These are phyloP conservation scores for Aspergillus mulundensis DNA, from an alignment of 495 filamentous ascomycete genomes.

Conservation along the genomic window DNA sequence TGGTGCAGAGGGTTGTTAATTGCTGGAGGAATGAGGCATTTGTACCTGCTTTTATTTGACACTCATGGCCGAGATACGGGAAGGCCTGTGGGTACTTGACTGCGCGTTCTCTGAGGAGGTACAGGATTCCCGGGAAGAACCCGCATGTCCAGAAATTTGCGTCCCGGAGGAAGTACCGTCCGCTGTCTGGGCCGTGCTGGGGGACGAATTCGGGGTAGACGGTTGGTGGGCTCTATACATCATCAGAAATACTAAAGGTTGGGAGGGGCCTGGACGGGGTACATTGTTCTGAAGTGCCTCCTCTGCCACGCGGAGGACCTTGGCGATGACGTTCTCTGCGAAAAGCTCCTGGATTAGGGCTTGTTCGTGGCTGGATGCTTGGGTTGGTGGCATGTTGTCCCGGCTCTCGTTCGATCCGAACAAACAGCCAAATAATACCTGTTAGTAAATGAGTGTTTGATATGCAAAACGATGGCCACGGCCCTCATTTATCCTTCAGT, in stretches of 20 bases:
- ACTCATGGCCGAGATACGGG: neutral
- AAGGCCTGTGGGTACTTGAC: constrained; percentile 7
- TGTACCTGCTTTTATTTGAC: too few relatives aligned
- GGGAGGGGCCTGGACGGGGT: neutral
- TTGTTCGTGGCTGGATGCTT: neutral
- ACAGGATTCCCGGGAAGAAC: constrained; percentile 14
- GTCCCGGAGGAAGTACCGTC: constrained; percentile 5
- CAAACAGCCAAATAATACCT: too few relatives aligned
- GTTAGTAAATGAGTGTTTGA: too few relatives aligned
- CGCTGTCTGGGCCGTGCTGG: neutral
- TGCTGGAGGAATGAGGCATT: neutral
- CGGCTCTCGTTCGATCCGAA: neutral
- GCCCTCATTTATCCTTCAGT: too few relatives aligned
- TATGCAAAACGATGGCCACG: too few relatives aligned
- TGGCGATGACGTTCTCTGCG: constrained; percentile 8
- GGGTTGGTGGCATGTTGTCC: neutral
- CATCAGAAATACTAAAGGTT: too few relatives aligned
- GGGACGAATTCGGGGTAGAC: constrained; percentile 10
- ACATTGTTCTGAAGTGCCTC: constrained; percentile 4
- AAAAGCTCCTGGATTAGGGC: neutral
- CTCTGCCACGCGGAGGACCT: neutral
- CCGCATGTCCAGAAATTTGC: constrained; percentile 14
- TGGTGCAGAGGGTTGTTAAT: constrained; percentile 4
- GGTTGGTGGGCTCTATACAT: neutral
- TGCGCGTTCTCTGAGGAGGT: constrained; percentile 5